phyloP scores from a whole-genome alignment of 495 filamentous ascomycete species.

The Neurospora tetraspora region DNA sequence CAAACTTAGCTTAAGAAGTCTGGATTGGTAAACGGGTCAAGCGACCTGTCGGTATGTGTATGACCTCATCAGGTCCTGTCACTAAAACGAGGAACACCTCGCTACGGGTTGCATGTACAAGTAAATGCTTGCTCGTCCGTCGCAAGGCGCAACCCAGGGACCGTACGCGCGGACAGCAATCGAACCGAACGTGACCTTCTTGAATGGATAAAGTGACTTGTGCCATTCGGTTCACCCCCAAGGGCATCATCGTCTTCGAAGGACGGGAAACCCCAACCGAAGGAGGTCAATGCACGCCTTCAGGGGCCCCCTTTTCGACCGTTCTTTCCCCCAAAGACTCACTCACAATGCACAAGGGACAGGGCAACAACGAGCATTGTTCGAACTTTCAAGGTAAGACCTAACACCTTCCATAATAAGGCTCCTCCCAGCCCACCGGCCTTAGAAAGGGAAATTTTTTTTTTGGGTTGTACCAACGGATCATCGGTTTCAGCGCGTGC shows the following conservation, averaged over 20 bases:
- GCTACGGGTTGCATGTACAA: background rate
- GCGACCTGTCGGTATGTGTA: background rate
- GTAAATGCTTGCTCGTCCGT: background rate
- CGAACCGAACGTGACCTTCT: background rate
- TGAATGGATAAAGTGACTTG: background rate
- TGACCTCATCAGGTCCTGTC: background rate
- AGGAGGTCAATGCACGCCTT: background rate
- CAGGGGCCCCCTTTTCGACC: background rate
- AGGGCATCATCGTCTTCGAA: background rate
- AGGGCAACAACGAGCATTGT: no score
- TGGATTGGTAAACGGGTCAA: background rate
- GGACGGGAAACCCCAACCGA: background rate
- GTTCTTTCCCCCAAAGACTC: no score
- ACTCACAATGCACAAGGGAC: no score
- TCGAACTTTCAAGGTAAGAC: no score
- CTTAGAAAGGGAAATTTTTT: no score
- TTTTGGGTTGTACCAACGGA: background rate
- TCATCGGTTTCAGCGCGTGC: background rate
- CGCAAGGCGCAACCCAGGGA: background rate
- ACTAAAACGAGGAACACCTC: background rate
- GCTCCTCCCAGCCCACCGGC: no score
- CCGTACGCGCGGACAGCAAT: background rate
- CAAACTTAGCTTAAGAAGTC: background rate
- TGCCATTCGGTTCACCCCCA: background rate
- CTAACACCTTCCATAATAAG: background rate